Conservation (phyloP, 2,329 filamentous ascomycete species). For the Dothideomycetes sp. region DNA sequence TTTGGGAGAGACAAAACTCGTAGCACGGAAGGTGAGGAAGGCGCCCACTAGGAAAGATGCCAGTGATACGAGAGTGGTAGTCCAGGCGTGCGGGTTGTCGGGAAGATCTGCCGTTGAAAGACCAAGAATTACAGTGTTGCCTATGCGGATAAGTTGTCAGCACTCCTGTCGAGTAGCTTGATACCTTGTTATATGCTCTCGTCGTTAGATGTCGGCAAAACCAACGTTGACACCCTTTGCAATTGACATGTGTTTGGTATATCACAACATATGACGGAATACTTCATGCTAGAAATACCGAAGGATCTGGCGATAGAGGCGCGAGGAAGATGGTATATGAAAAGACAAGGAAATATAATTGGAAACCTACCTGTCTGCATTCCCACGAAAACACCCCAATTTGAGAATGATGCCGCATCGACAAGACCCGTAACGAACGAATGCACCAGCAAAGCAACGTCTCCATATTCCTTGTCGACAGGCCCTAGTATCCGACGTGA, state of each 20-base stretch:
- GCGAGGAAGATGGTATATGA: background rate
- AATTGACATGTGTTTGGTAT: background rate
- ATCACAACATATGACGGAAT: background rate
- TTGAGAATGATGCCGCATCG: conserved; percentile 40
- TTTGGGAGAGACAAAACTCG: conserved; percentile 28
- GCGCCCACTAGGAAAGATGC: conserved; percentile 46
- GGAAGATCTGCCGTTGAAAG: conserved; percentile 48
- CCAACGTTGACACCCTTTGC: background rate
- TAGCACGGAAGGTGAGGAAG: conserved; percentile 35
- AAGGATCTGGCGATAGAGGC: background rate
- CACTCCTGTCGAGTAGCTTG: too few species aligned
- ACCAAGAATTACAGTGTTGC: conserved; percentile 56
- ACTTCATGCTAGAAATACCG: background rate
- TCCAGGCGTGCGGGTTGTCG: conserved; percentile 44
- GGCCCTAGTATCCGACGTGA: conserved; percentile 21
- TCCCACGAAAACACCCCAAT: conserved; percentile 41
- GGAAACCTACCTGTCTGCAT: conserved; percentile 42
- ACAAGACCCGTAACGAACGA: conserved; percentile 40
- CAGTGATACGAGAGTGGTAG: conserved; percentile 46
- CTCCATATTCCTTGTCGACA: conserved; percentile 24
- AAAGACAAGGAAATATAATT: background rate
- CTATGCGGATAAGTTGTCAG: conserved; percentile 28
- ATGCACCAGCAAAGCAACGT: conserved; percentile 30
- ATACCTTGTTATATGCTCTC: background rate
- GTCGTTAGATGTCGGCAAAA: background rate